Evolutionary conservation across 371 early-diverging fungal genomes (phyloP).

Genomic region (Circinella umbellata): DNA sequence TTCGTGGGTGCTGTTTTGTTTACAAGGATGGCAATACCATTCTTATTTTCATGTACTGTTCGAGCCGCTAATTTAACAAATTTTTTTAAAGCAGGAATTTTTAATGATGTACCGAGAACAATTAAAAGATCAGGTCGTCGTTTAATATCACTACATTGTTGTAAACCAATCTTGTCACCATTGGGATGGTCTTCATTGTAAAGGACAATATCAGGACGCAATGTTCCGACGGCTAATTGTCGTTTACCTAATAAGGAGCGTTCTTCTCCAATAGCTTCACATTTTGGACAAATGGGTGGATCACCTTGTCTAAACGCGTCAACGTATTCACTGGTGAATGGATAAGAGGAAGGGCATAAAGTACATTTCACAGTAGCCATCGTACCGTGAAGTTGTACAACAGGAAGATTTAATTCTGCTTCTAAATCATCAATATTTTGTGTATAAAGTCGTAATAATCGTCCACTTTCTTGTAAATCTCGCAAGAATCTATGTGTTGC

Average conservation of each 20-base stretch:
- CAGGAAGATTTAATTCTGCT: conserved; percentile 63
- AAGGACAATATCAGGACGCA: conserved; percentile 96
- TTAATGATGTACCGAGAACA: conserved; percentile 98
- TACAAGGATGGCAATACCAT: conserved; percentile 64
- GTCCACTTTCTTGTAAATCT: conserved; percentile 70
- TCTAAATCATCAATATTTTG: conserved; percentile 99
- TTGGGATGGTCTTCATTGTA: conserved; percentile 97
- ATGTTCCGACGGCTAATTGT: conserved; percentile 75
- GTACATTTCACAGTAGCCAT: conserved; percentile 87
- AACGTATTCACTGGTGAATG: conserved; percentile 59
- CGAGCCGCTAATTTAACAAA: conserved; percentile 90
- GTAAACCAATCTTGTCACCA: conserved; percentile 83
- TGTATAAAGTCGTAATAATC: conserved; percentile 90
- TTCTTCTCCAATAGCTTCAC: conserved; percentile 57
- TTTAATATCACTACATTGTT: conserved; percentile 68
- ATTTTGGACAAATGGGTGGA: conserved; percentile 82
- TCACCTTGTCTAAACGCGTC: conserved; percentile 69
- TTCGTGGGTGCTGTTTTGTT: conserved; percentile 68
- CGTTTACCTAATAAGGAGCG: conserved; percentile 79
- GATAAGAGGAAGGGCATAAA: conserved; percentile 68
- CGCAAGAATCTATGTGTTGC: conserved; percentile 89
- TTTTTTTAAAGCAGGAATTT: conserved; percentile 91
- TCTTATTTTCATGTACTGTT: conserved; percentile 54
- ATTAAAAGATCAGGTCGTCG: conserved; percentile 88
- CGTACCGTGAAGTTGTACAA: conserved; percentile 94